These are phyloP conservation scores for Rhodotorula sp. DNA, from an alignment of 1,284 basidiomycete species.

Conservation along the genomic window DNA sequence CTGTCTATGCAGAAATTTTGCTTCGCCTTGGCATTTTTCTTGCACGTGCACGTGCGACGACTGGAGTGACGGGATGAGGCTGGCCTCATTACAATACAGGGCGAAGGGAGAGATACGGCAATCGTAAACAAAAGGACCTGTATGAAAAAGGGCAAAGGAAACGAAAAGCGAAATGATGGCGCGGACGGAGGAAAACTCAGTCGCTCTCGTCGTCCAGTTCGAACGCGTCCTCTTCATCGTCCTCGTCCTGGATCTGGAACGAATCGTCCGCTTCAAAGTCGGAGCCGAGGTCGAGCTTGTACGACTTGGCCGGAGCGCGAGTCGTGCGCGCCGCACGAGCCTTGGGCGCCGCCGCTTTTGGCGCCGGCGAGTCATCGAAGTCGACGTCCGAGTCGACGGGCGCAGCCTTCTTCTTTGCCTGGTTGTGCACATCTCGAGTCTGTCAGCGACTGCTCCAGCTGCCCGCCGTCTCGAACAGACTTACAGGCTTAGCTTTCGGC, in stretches of 20 bases:
- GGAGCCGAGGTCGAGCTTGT: slow-evolving; percentile 11
- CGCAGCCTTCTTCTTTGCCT: slow-evolving; percentile 8
- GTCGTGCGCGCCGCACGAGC: slow-evolving; percentile 20
- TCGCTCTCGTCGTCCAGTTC: slow-evolving; percentile 14
- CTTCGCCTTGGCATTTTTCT: no score
- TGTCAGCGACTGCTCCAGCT: background rate
- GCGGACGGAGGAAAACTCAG: background rate
- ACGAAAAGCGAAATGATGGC: background rate
- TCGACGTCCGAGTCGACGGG: slow-evolving; percentile 18
- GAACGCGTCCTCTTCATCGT: slow-evolving; percentile 26
- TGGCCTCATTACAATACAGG: background rate
- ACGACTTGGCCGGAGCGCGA: slow-evolving; percentile 20
- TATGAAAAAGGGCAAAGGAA: background rate
- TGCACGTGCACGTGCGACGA: no score
- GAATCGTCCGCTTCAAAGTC: slow-evolving; percentile 12
- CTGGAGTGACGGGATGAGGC: background rate
- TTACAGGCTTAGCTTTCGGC: slow-evolving; percentile 48
- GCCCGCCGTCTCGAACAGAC: slow-evolving; percentile 56
- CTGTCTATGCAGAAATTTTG: no score
- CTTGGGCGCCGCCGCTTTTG: background rate
- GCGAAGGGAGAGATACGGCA: background rate
- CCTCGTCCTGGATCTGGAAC: slow-evolving; percentile 24
- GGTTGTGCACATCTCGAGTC: background rate
- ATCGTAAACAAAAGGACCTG: background rate
- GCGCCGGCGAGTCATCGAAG: slow-evolving; percentile 9